These are phyloP conservation scores for Sanguinoderma infundibulare DNA, from an alignment of 1,284 basidiomycete genomes.

Conservation along the genomic window DNA sequence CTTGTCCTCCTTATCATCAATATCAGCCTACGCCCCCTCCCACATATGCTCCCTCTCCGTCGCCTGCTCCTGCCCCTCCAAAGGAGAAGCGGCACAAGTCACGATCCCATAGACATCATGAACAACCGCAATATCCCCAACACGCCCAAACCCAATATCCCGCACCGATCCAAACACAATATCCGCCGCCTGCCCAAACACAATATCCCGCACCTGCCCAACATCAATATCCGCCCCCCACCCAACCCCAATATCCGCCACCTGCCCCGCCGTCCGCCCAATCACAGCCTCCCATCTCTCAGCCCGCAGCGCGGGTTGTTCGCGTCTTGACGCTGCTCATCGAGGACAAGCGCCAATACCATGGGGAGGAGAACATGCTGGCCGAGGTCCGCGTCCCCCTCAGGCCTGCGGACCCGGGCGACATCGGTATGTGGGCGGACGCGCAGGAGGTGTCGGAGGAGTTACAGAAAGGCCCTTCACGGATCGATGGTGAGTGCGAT, in stretches of 20 bases:
- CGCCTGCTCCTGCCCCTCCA: background rate
- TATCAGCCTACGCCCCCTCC: conserved; percentile 4
- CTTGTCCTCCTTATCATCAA: conserved; percentile 8
- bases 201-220: too few relatives aligned
- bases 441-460: conserved; percentile 61
- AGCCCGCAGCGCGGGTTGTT: conserved; percentile 14
- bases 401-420: conserved; percentile 45
- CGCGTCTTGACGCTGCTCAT: conserved; percentile 69
- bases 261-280: background rate
- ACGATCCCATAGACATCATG: conserved; percentile 14
- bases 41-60: background rate
- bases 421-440: conserved; percentile 70
- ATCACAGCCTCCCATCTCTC: background rate
- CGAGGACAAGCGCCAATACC: conserved; percentile 57
- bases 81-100: conserved; percentile 18
- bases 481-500: conserved; percentile 60
- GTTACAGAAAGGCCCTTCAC: conserved; percentile 63
- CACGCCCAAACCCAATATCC: background rate
- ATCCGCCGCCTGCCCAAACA: background rate
- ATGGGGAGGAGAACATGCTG: conserved; percentile 54
- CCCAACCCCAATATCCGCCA: background rate
- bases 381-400: conserved; percentile 69
- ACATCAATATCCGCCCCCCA: background rate
- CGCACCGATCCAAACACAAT: background rate
- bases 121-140: background rate